Evolutionary conservation across 2,329 filamentous ascomycete genomes (phyloP).

Genomic region (Botryotinia narcissicola): DNA sequence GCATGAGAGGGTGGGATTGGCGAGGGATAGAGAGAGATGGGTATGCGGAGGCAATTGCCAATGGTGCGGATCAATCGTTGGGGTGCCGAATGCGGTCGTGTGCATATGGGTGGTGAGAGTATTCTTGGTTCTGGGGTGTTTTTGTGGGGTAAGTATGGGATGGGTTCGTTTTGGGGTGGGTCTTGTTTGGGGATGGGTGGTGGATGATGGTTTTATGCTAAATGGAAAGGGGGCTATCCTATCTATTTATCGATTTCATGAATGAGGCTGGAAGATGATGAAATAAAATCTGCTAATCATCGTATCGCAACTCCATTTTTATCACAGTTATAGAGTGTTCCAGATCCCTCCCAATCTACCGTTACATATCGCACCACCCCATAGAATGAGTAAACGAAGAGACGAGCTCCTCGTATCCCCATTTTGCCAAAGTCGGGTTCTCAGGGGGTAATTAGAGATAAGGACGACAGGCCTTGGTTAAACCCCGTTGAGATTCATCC

Average conservation of each 20-base stretch:
- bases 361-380: neutral
- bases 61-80: neutral
- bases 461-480: slow-evolving; percentile 4
- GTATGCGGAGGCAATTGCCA: neutral
- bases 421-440: slow-evolving; percentile 8
- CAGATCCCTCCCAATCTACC: neutral
- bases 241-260: neutral
- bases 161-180: too few species aligned
- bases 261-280: neutral
- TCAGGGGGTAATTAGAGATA: slow-evolving; percentile 4
- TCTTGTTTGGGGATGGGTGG: neutral
- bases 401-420: slow-evolving; percentile 6
- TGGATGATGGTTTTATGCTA: neutral
- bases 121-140: neutral
- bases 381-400: neutral
- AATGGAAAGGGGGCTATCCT: neutral
- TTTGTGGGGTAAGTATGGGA: neutral
- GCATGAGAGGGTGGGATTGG: neutral
- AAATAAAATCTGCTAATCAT: neutral
- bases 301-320: neutral
- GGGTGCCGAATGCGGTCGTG: neutral
- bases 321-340: neutral
- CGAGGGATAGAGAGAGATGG: neutral
- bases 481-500: neutral
- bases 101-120: neutral